A percentile compares a stretch with the other conserved stretches of the same genome.
These are phyloP conservation scores for Carnegiea gigantea DNA, from an alignment of 179 eudicot species.

Conservation along the genomic window DNA sequence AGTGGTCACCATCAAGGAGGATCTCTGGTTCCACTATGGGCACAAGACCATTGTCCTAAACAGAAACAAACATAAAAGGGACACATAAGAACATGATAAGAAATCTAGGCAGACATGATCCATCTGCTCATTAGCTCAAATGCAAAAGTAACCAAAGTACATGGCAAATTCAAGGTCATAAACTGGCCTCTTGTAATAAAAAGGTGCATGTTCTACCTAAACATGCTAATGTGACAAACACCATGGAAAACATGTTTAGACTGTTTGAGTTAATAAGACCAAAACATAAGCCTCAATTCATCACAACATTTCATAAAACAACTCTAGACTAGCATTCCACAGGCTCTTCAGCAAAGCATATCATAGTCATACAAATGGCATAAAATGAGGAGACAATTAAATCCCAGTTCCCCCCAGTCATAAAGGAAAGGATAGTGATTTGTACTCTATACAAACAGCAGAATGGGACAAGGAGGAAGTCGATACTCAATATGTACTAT, in stretches of 20 bases:
- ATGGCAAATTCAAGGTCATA: neutral
- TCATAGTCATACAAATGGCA: neutral
- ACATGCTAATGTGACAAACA: neutral
- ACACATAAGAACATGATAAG: neutral
- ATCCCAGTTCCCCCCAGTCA: neutral
- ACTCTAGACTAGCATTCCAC: neutral
- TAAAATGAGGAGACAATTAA: neutral
- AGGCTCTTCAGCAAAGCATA: neutral
- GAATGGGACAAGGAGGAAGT: too few species aligned
- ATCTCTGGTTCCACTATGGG: constrained; percentile 71
- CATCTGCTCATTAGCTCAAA: neutral
- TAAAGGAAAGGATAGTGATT: neutral
- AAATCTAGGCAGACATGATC: neutral
- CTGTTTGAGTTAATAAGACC: neutral
- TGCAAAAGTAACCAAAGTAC: neutral
- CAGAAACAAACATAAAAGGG: neutral
- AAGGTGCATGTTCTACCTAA: neutral
- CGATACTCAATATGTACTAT: neutral
- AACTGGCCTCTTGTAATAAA: neutral
- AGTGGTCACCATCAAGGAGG: constrained; percentile 58
- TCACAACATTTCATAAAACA: neutral
- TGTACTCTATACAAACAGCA: too few species aligned
- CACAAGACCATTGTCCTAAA: constrained; percentile 59
- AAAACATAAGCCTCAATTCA: constrained; percentile 7
- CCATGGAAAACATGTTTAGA: neutral